Evolutionary conservation across 257 asterid genomes (phyloP).

Genomic region (Cordia subcordata): DNA sequence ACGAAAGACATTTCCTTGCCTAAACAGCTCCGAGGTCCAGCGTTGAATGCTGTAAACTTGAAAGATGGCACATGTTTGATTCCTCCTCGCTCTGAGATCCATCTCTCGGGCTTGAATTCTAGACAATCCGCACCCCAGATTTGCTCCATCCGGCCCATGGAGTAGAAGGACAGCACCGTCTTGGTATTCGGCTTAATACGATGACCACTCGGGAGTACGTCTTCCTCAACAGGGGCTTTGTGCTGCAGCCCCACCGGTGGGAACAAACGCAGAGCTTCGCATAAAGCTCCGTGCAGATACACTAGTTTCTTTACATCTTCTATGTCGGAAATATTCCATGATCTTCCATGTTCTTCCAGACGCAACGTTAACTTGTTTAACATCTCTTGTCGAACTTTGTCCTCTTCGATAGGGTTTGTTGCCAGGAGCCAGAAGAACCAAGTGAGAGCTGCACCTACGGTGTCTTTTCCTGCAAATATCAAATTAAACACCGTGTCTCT

Average conservation of each 20-base stretch:
- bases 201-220: conserved; percentile 3
- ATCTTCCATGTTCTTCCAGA: not conserved
- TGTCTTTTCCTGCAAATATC: conserved; percentile 6
- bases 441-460: not conserved
- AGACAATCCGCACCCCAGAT: conserved; percentile 2
- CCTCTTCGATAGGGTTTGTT: not conserved
- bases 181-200: not conserved
- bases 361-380: not conserved
- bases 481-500: not conserved
- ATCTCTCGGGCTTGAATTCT: not conserved
- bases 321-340: not conserved
- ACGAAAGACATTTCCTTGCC: not conserved
- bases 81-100: not conserved
- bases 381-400: conserved; percentile 2
- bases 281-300: conserved; percentile 2
- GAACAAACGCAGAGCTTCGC: conserved; percentile 1
- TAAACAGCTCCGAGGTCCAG: conserved; percentile 1
- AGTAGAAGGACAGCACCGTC: conserved; percentile 3
- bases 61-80: not conserved
- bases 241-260: not conserved
- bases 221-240: not conserved
- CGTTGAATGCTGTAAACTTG: conserved; percentile 6
- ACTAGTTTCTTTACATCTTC: not conserved
- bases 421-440: conserved; percentile 13
- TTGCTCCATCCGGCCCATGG: conserved; percentile 1